phyloP scores from a whole-genome alignment of 345 rosid genomes.

The Hibiscus tridactylites region DNA sequence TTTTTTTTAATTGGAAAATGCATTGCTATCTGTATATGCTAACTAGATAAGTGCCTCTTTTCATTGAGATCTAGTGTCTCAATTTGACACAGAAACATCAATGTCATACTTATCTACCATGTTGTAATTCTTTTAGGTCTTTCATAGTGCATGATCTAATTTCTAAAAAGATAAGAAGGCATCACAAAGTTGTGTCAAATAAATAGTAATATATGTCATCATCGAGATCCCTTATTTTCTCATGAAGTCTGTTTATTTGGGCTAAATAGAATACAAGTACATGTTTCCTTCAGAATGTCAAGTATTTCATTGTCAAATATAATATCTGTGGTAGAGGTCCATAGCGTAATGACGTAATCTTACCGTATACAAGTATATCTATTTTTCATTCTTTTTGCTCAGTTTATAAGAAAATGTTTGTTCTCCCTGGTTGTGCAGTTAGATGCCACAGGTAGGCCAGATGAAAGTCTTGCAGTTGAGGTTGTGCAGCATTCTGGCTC shows the following conservation, averaged over 20 bases:
- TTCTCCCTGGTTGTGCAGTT: constrained; percentile 44
- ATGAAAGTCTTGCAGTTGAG: constrained; percentile 83
- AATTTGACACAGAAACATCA: neutral
- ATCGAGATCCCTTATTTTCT: neutral
- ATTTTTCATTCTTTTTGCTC: constrained; percentile 5
- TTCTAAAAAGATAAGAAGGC: neutral
- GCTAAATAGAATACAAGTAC: neutral
- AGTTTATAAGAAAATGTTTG: constrained; percentile 3
- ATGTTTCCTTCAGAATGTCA: neutral
- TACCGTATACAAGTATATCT: neutral
- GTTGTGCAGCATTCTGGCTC: constrained; percentile 44
- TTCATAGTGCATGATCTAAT: neutral
- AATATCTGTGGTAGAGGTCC: neutral
- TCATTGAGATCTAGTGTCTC: neutral
- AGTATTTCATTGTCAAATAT: constrained; percentile 1
- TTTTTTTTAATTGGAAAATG: neutral
- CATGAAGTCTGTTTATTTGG: neutral
- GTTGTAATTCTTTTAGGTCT: neutral
- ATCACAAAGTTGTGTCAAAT: neutral
- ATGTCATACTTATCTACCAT: neutral
- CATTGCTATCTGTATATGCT: neutral
- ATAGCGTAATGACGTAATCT: neutral
- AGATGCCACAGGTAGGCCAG: constrained; percentile 84
- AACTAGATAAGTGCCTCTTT: neutral
- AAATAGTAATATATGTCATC: neutral